Conservation (phyloP, 1,284 basidiomycete species). For the Irpex sp. region DNA sequence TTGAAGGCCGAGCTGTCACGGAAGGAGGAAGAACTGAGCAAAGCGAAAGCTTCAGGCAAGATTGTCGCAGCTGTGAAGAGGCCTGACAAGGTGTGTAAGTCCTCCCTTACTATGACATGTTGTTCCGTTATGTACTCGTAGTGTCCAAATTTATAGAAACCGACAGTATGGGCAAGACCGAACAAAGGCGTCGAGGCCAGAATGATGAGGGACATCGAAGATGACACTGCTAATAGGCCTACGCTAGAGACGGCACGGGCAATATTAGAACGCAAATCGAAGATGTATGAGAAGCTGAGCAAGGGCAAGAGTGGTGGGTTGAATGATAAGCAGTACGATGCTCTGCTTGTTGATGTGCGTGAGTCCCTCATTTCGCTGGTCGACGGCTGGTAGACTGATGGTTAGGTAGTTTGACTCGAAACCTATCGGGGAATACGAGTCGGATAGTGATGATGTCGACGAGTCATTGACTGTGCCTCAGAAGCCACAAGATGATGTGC, state of each 20-base stretch:
- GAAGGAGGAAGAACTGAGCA: slow-evolving; percentile 56
- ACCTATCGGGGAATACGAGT: slow-evolving; percentile 46
- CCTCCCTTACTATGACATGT: neutral
- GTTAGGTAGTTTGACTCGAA: slow-evolving; percentile 67
- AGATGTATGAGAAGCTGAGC: slow-evolving; percentile 75
- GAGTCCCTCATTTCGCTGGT: neutral
- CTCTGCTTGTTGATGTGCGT: slow-evolving; percentile 80
- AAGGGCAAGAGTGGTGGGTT: slow-evolving; percentile 80
- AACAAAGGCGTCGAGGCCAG: slow-evolving; percentile 67
- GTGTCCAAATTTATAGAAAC: slow-evolving; percentile 42
- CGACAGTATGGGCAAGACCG: slow-evolving; percentile 61
- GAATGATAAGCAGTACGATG: slow-evolving; percentile 70
- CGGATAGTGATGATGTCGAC: slow-evolving; percentile 69
- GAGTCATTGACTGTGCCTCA: slow-evolving; percentile 60
- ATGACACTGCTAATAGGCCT: slow-evolving; percentile 58
- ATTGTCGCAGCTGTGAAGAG: slow-evolving; percentile 52
- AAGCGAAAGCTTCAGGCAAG: slow-evolving; percentile 53
- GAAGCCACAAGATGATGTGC: slow-evolving; percentile 27
- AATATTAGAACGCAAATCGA: slow-evolving; percentile 73
- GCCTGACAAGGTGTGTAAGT: slow-evolving; percentile 52
- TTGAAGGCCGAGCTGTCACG: slow-evolving; percentile 69
- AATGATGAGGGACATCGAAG: slow-evolving; percentile 58
- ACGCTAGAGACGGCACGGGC: slow-evolving; percentile 65
- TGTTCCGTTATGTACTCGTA: neutral
- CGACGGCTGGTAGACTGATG: neutral